Conservation (phyloP, 169 alveolate genomes). For the Plasmodium gonderi region DNA sequence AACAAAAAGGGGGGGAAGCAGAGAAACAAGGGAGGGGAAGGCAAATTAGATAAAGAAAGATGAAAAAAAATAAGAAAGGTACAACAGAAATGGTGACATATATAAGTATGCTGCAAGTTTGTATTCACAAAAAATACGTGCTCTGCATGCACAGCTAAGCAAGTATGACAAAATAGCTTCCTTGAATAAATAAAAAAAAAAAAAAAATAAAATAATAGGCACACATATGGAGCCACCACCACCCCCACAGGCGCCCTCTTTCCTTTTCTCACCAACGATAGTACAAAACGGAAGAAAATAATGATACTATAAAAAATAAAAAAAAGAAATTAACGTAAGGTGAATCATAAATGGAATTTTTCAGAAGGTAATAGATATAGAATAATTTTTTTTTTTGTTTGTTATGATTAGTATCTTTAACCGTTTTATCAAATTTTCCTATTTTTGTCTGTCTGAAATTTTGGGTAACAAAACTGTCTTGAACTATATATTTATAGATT, state of each 20-base stretch:
- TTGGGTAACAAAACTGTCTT: slow-evolving; percentile 25
- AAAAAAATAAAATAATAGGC: not conserved
- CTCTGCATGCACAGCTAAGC: too few species aligned
- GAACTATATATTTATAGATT: slow-evolving; percentile 43
- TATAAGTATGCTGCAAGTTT: too few species aligned
- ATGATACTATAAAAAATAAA: slow-evolving; percentile 26
- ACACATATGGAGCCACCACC: too few species aligned
- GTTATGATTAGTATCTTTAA: not conserved
- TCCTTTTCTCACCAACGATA: slow-evolving; percentile 2
- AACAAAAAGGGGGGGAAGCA: too few species aligned
- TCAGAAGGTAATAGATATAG: slow-evolving; percentile 22
- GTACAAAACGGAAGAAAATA: slow-evolving; percentile 34
- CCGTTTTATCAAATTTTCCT: not conserved
- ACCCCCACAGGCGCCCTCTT: not conserved
- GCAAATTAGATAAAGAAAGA: too few species aligned
- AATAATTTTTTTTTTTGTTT: slow-evolving; percentile 20
- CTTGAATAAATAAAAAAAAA: not conserved
- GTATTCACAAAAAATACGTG: too few species aligned
- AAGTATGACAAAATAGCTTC: too few species aligned
- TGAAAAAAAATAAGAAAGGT: too few species aligned
- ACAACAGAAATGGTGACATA: too few species aligned
- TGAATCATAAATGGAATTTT: slow-evolving; percentile 16
- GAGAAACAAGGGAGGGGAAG: too few species aligned
- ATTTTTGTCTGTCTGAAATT: not conserved
- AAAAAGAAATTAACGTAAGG: slow-evolving; percentile 46